Evolutionary conservation across 306 rosid genomes (phyloP).

Genomic region (Trichosanthes cucumerina): DNA sequence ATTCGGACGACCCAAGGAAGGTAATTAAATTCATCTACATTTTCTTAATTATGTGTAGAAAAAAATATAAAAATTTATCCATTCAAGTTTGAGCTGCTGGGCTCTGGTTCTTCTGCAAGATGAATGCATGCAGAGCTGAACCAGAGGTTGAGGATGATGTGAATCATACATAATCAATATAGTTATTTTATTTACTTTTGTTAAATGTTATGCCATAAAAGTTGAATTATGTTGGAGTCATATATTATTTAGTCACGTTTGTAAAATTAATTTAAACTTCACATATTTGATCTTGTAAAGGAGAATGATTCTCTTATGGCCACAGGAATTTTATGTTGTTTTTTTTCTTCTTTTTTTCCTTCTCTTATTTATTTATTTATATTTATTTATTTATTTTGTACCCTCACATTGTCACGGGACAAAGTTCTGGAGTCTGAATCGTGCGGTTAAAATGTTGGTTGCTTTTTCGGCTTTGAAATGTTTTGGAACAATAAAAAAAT

Average conservation of each 20-base stretch:
- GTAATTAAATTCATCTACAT: constrained; percentile 13
- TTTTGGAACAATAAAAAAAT: background rate
- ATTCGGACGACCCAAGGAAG: constrained; percentile 12
- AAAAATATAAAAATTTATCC: background rate
- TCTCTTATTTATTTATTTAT: background rate
- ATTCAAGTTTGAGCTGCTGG: background rate
- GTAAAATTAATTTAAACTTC: background rate
- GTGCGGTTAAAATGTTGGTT: background rate
- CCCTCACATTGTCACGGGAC: constrained; percentile 12
- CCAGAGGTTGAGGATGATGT: background rate
- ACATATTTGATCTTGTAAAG: background rate
- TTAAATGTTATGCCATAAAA: background rate
- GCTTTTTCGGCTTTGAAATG: background rate
- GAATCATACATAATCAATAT: no score
- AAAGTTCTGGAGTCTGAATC: background rate
- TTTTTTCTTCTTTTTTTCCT: background rate
- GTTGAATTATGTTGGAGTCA: background rate
- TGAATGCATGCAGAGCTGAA: background rate
- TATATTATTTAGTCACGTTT: background rate
- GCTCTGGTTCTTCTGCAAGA: background rate
- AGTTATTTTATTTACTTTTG: background rate
- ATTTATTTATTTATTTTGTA: background rate
- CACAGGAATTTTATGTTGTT: background rate
- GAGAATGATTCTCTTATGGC: background rate
- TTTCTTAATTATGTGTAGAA: no score